Conservation (phyloP, 345 rosid genomes). For the Jatropha curcas region DNA sequence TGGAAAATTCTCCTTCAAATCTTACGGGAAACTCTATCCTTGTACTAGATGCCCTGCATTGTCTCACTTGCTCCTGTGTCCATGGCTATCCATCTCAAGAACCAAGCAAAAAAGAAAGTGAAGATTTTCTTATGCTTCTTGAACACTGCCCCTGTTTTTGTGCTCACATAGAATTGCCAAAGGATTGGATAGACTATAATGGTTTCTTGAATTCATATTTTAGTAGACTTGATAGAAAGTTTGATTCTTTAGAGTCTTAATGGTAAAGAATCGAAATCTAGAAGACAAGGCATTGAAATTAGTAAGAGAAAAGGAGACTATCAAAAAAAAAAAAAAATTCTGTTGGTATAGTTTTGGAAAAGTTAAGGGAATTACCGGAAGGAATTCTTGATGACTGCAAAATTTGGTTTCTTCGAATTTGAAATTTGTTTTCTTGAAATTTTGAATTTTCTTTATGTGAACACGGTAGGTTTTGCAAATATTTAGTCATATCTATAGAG, state of each 20-base stretch:
- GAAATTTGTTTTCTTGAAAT: not conserved
- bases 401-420: not conserved
- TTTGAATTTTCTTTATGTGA: not conserved
- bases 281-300: not conserved
- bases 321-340: too few species aligned
- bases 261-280: too few species aligned
- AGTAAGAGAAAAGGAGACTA: not conserved
- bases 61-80: not conserved
- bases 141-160: not conserved
- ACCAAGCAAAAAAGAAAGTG: not conserved
- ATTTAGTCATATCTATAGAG: not conserved
- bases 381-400: conserved; percentile 5
- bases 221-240: not conserved
- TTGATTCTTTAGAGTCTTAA: not conserved
- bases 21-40: not conserved
- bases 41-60: not conserved
- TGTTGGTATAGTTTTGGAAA: not conserved
- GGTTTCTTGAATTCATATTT: not conserved
- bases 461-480: not conserved
- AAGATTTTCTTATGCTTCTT: not conserved
- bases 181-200: not conserved
- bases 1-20: not conserved
- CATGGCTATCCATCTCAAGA: not conserved
- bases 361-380: not conserved
- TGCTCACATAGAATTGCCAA: not conserved